Conservation (phyloP, 805 yeast genomes). For the Cyberlindnera subsufficiens region DNA sequence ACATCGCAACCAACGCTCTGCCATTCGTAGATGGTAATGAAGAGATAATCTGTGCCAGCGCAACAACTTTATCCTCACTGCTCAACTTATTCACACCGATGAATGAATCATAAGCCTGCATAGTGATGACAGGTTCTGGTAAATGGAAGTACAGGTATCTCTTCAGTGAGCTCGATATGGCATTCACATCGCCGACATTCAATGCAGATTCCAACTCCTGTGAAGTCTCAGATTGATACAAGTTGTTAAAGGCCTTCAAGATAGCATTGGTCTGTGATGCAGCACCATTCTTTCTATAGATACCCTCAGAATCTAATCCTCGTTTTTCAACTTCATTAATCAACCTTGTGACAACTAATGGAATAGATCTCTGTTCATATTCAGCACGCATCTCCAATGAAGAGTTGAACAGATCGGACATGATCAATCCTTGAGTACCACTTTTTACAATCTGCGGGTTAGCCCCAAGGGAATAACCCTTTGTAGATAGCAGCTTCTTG, state of each 20-base stretch:
- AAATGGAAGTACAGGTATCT: slow-evolving; percentile 71
- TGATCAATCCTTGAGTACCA: slow-evolving; percentile 2
- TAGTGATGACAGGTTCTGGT: slow-evolving; percentile 81
- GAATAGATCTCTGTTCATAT: slow-evolving; percentile 58
- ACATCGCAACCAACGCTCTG: slow-evolving; percentile 46
- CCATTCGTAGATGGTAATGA: slow-evolving; percentile 66
- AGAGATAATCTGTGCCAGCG: slow-evolving; percentile 39
- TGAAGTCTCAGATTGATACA: slow-evolving; percentile 26
- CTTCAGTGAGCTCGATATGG: slow-evolving; percentile 81
- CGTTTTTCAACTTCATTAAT: slow-evolving; percentile 69
- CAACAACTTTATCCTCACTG: slow-evolving; percentile 25
- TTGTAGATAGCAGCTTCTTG: slow-evolving; percentile 25
- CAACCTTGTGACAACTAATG: slow-evolving; percentile 68
- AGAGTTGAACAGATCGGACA: slow-evolving; percentile 28
- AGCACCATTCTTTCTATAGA: slow-evolving; percentile 76
- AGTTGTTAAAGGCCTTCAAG: slow-evolving; percentile 26
- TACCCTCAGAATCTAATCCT: slow-evolving; percentile 78
- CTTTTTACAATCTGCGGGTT: slow-evolving; percentile 1
- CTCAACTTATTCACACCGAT: slow-evolving; percentile 44
- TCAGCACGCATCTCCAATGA: slow-evolving; percentile 59
- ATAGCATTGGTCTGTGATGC: slow-evolving; percentile 29
- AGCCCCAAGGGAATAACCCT: slow-evolving; percentile 4
- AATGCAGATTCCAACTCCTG: slow-evolving; percentile 30
- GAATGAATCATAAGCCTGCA: slow-evolving; percentile 57
- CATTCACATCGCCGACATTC: slow-evolving; percentile 65